Evolutionary conservation across 768 basidiomycete species (phyloP).

Genomic region (Mycena pura): DNA sequence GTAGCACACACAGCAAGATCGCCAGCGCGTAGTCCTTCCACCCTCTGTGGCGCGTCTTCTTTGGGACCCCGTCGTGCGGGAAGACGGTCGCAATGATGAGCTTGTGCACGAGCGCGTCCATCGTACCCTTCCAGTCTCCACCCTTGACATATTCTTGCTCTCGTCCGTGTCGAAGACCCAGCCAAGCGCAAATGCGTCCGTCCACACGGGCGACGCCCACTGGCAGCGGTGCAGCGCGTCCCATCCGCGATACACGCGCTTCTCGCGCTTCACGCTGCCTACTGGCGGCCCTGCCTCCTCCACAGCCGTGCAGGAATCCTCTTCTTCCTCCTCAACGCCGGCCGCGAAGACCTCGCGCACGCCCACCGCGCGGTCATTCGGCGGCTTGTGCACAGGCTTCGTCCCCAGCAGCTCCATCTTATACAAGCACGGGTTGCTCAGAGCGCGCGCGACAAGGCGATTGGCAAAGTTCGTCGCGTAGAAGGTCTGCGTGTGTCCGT

Average conservation of each 20-base stretch:
- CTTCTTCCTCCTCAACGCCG: constrained; percentile 61
- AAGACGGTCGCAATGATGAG: constrained; percentile 81
- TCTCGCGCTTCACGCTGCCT: constrained; percentile 43
- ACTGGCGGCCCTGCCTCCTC: constrained; percentile 53
- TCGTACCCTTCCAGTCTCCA: constrained; percentile 66
- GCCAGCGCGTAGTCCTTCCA: constrained; percentile 74
- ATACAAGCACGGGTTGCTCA: constrained; percentile 66
- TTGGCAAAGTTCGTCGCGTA: constrained; percentile 81
- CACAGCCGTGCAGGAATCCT: constrained; percentile 29
- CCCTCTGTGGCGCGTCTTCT: constrained; percentile 22
- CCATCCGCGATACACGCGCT: constrained; percentile 58
- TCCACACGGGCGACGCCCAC: constrained; percentile 38
- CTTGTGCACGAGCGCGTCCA: constrained; percentile 85
- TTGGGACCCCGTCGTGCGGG: constrained; percentile 27
- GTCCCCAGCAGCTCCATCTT: constrained; percentile 85
- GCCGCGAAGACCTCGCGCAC: constrained; percentile 75
- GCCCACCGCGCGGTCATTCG: constrained; percentile 65
- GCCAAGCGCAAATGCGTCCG: constrained; percentile 1
- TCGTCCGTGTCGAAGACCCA: background rate
- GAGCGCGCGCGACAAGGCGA: constrained; percentile 56
- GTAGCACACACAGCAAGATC: constrained; percentile 66
- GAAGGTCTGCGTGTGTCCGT: constrained; percentile 76
- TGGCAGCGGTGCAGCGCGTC: constrained; percentile 59
- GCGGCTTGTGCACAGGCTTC: constrained; percentile 86
- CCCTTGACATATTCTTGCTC: background rate